These are phyloP conservation scores for Pelargonium citronellum DNA, from an alignment of 441 rosid genomes.

Conservation along the genomic window DNA sequence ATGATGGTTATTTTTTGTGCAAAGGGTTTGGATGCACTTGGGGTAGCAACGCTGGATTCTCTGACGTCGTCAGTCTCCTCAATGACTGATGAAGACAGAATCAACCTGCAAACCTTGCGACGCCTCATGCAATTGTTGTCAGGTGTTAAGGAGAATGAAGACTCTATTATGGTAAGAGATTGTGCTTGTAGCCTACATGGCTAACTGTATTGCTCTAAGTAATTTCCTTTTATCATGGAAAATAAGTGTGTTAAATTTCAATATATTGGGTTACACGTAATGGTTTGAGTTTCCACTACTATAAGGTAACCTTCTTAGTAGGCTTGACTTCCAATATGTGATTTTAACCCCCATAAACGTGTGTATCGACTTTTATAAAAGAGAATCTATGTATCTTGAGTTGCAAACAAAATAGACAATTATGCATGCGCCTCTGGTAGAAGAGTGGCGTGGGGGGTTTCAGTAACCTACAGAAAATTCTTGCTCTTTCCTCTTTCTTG, in stretches of 20 bases:
- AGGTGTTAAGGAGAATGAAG: constrained; percentile 37
- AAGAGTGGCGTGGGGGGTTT: too few species aligned
- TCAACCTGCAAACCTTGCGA: constrained; percentile 62
- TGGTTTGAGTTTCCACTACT: too few species aligned
- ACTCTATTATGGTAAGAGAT: constrained; percentile 35
- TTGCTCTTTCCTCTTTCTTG: not conserved
- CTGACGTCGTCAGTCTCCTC: constrained; percentile 43
- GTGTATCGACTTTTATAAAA: not conserved
- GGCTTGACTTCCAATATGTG: not conserved
- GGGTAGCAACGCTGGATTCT: constrained; percentile 67
- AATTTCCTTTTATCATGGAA: not conserved
- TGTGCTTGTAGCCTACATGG: constrained; percentile 5
- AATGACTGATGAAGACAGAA: constrained; percentile 67
- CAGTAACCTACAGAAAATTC: too few species aligned
- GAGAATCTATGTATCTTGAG: not conserved
- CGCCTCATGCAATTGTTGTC: constrained; percentile 62
- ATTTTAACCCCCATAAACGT: not conserved
- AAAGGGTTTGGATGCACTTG: constrained; percentile 92
- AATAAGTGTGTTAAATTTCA: too few species aligned
- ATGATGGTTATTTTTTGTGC: not conserved
- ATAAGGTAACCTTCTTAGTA: too few species aligned
- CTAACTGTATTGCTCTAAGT: not conserved
- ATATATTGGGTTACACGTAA: too few species aligned
- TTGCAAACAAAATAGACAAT: too few species aligned
- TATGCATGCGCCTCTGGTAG: too few species aligned